These are phyloP conservation scores for Kodamaea sp. DNA, from an alignment of 1,139 yeast species.

Conservation along the genomic window DNA sequence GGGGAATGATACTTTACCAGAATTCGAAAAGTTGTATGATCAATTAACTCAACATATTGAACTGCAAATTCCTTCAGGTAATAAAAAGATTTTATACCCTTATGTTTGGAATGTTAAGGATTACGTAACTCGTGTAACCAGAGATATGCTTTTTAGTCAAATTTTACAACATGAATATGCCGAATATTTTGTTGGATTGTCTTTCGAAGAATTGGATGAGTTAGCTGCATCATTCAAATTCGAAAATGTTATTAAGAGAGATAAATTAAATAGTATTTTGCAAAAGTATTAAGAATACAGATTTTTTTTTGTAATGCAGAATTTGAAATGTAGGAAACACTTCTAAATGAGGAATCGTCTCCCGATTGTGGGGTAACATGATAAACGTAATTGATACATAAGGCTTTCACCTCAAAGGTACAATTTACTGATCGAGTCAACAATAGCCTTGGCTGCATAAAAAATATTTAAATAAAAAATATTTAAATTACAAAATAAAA, in stretches of 20 bases:
- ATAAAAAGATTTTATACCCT: slow-evolving; percentile 30
- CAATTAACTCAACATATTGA: slow-evolving; percentile 31
- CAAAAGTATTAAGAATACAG: slow-evolving; percentile 17
- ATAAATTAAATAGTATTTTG: slow-evolving; percentile 36
- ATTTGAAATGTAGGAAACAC: too few species aligned
- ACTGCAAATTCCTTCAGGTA: slow-evolving; percentile 31
- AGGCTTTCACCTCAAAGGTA: too few species aligned
- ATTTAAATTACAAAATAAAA: too few species aligned
- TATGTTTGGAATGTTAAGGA: slow-evolving; percentile 30
- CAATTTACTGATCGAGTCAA: too few species aligned
- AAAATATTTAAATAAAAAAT: too few species aligned
- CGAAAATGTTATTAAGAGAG: slow-evolving; percentile 39
- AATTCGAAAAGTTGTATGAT: slow-evolving; percentile 29
- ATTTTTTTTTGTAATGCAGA: too few species aligned
- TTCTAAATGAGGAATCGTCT: too few species aligned
- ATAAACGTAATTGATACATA: too few species aligned
- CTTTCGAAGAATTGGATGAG: slow-evolving; percentile 42
- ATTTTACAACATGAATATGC: slow-evolving; percentile 42
- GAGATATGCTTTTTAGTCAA: slow-evolving; percentile 40
- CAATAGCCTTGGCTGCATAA: too few species aligned
- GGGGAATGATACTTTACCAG: slow-evolving; percentile 44
- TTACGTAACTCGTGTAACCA: slow-evolving; percentile 32
- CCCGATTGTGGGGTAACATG: too few species aligned
- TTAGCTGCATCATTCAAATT: slow-evolving; percentile 46
- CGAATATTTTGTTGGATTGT: slow-evolving; percentile 34